These are phyloP conservation scores for Backusella morwellensis DNA, from an alignment of 192 early-diverging fungal species.

Conservation along the genomic window DNA sequence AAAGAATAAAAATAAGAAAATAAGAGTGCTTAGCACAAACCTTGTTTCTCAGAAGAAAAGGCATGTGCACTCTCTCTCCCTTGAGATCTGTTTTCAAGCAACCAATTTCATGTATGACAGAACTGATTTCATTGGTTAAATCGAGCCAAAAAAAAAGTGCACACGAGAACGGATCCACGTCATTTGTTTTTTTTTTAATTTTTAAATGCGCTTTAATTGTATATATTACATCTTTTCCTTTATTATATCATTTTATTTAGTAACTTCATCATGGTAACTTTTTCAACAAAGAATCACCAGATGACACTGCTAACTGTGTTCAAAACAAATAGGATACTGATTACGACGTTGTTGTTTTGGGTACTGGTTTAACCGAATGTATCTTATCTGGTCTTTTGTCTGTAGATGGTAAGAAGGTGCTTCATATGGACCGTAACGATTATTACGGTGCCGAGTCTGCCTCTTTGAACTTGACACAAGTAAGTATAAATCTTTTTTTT, in stretches of 20 bases:
- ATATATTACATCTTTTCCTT: neutral
- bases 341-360: constrained; percentile 88
- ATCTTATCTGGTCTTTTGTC: constrained; percentile 84
- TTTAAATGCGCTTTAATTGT: neutral
- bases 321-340: constrained; percentile 64
- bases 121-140: neutral
- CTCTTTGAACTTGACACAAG: constrained; percentile 93
- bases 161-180: neutral
- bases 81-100: neutral
- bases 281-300: neutral
- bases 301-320: neutral
- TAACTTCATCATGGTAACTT: neutral
- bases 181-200: neutral
- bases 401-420: constrained; percentile 88
- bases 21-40: neutral
- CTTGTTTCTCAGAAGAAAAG: neutral
- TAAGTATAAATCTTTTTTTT: constrained; percentile 27
- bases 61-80: neutral
- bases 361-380: constrained; percentile 89
- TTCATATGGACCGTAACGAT: constrained; percentile 93
- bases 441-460: constrained; percentile 98
- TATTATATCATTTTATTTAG: neutral
- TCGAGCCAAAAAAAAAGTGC: neutral
- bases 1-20: too few relatives aligned
- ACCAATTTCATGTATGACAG: neutral